Conservation (phyloP, 495 filamentous ascomycete genomes). For the Neurospora sp. region DNA sequence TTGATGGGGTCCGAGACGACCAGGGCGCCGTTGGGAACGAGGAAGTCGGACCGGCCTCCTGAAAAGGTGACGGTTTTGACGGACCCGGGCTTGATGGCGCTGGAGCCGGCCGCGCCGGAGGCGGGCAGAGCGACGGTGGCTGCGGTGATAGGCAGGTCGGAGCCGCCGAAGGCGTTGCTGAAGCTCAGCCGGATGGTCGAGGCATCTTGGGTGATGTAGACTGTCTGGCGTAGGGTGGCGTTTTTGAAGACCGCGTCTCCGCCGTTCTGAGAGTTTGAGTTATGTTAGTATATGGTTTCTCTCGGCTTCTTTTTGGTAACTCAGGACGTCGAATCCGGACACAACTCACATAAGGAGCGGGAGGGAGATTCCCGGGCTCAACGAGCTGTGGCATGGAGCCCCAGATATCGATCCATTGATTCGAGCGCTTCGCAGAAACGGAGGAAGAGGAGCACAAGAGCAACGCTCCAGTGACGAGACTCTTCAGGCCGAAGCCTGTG, state of each 20-base stretch:
- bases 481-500: slow-evolving; percentile 5
- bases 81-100: slow-evolving; percentile 30
- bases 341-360: slow-evolving; percentile 40
- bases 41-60: slow-evolving; percentile 26
- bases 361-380: slow-evolving; percentile 44
- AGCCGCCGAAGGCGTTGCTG: slow-evolving; percentile 50
- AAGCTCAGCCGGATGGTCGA: slow-evolving; percentile 43
- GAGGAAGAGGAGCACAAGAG: slow-evolving; percentile 3
- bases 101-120: slow-evolving; percentile 28
- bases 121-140: slow-evolving; percentile 43
- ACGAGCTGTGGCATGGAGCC: slow-evolving; percentile 48
- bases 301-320: neutral
- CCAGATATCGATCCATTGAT: slow-evolving; percentile 50
- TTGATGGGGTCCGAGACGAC: slow-evolving; percentile 50
- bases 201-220: slow-evolving; percentile 41
- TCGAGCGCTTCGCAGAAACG: slow-evolving; percentile 6
- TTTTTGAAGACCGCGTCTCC: slow-evolving; percentile 25
- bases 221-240: slow-evolving; percentile 51
- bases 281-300: neutral
- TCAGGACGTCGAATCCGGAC: neutral
- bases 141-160: slow-evolving; percentile 43
- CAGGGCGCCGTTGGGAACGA: slow-evolving; percentile 45
- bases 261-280: slow-evolving; percentile 13
- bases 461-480: slow-evolving; percentile 11
- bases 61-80: slow-evolving; percentile 41